These are phyloP conservation scores for Trametes polyzona DNA, from an alignment of 1,284 basidiomycete genomes.

Conservation along the genomic window DNA sequence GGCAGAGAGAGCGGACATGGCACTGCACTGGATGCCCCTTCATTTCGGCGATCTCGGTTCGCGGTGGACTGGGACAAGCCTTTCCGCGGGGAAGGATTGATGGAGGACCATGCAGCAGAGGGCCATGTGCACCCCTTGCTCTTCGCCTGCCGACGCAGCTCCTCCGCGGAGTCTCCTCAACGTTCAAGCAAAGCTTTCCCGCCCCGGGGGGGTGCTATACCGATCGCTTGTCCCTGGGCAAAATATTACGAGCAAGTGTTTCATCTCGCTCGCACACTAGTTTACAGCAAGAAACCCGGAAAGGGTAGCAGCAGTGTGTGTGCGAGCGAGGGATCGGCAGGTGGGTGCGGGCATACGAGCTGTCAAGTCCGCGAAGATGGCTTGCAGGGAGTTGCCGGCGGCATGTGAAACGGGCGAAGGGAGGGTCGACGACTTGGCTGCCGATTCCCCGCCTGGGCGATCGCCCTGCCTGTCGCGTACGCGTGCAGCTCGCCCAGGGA, in stretches of 20 bases:
- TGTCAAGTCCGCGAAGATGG: conserved; percentile 1
- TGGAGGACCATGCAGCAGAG: background rate
- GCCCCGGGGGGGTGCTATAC: too few relatives aligned
- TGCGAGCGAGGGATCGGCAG: background rate
- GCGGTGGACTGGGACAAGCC: background rate
- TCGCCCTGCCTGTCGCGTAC: too few relatives aligned
- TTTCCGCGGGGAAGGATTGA: background rate
- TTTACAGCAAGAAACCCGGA: too few relatives aligned
- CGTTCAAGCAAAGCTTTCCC: too few relatives aligned
- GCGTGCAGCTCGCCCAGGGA: too few relatives aligned
- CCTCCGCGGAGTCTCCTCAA: too few relatives aligned
- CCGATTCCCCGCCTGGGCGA: background rate
- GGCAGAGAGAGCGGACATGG: background rate
- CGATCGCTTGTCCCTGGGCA: background rate
- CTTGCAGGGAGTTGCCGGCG: background rate
- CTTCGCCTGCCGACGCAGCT: background rate
- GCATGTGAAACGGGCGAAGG: background rate
- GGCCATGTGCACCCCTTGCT: background rate
- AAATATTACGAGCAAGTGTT: too few relatives aligned
- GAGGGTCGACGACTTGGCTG: background rate
- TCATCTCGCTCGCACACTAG: too few relatives aligned
- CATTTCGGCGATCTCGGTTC: conserved; percentile 4
- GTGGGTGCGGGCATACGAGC: background rate
- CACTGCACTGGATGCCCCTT: background rate
- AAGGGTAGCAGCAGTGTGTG: background rate